phyloP scores from a whole-genome alignment of 306 rosid genomes.

The Crataegus laevigata region DNA sequence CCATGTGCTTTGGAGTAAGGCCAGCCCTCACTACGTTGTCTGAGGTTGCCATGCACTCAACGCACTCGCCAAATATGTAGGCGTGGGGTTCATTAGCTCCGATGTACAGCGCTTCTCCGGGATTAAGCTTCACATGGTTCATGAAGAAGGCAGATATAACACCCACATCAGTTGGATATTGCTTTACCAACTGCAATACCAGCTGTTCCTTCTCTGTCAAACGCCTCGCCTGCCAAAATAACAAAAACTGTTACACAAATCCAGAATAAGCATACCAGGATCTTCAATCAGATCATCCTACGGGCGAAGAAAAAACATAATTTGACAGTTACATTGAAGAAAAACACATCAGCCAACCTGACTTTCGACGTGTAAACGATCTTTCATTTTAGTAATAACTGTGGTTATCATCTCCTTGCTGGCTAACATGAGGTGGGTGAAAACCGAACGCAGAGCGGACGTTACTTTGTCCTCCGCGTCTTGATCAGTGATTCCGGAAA shows the following conservation, averaged over 20 bases:
- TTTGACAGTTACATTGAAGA: not conserved
- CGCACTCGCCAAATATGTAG: conserved; percentile 66
- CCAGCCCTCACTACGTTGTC: conserved; percentile 98
- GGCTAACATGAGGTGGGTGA: conserved; percentile 81
- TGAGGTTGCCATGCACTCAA: conserved; percentile 98
- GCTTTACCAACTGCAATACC: conserved; percentile 69
- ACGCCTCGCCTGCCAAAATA: conserved; percentile 54
- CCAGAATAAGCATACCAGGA: not conserved
- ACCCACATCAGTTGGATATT: conserved; percentile 81
- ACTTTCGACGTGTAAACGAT: conserved; percentile 54
- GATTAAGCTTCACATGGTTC: conserved; percentile 76
- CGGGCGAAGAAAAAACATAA: not conserved
- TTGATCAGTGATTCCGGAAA: conserved; percentile 34
- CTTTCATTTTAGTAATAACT: conserved; percentile 46
- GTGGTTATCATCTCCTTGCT: conserved; percentile 43
- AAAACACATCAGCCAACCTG: conserved; percentile 34
- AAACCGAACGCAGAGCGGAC: conserved; percentile 47
- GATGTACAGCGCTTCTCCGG: conserved; percentile 81
- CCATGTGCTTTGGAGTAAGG: conserved; percentile 80
- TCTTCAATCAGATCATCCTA: not conserved
- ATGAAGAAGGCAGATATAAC: conserved; percentile 83
- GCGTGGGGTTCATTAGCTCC: conserved; percentile 95
- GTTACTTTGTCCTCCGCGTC: conserved; percentile 49
- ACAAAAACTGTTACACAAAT: not conserved
- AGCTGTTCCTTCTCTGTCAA: conserved; percentile 73